Conservation (phyloP, 768 basidiomycete genomes). For the Pleurotus citrinopileatus region DNA sequence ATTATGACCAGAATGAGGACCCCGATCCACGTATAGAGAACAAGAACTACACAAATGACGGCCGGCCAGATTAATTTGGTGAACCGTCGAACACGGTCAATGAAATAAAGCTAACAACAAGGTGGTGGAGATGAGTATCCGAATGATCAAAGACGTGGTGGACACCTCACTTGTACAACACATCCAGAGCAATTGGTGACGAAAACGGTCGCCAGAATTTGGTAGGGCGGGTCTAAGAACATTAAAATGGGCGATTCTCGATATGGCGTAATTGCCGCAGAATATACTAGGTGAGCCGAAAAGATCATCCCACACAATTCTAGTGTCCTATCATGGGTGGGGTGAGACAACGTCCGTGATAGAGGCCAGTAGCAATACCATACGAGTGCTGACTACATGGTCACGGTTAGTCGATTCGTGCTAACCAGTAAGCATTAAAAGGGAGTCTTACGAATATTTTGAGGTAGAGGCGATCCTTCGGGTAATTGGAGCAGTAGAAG, state of each 20-base stretch:
- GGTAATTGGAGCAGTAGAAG: constrained; percentile 21
- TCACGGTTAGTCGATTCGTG: not conserved
- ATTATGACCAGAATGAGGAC: constrained; percentile 24
- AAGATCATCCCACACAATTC: constrained; percentile 26
- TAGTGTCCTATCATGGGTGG: constrained; percentile 17
- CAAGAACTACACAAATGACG: not conserved
- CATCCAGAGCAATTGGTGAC: not conserved
- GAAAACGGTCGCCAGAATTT: not conserved
- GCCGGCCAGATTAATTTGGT: not conserved
- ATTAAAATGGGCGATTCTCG: constrained; percentile 7
- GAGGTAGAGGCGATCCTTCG: constrained; percentile 19
- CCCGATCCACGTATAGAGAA: constrained; percentile 21
- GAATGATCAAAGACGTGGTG: not conserved
- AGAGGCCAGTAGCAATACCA: not conserved
- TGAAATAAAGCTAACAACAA: not conserved
- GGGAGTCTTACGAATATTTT: constrained; percentile 18
- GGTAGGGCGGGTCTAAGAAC: constrained; percentile 3
- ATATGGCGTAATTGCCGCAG: constrained; percentile 24
- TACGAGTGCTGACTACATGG: constrained; percentile 8
- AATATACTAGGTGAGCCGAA: constrained; percentile 26
- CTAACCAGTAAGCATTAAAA: not conserved
- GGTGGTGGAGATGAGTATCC: not conserved
- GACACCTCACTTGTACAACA: not conserved
- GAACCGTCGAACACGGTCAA: constrained; percentile 1
- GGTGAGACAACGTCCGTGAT: not conserved